Evolutionary conservation across 306 rosid genomes (phyloP), one percentile per base, ranked within the genome.

Genomic region (Hylodesmum podocarpum): DNA sequence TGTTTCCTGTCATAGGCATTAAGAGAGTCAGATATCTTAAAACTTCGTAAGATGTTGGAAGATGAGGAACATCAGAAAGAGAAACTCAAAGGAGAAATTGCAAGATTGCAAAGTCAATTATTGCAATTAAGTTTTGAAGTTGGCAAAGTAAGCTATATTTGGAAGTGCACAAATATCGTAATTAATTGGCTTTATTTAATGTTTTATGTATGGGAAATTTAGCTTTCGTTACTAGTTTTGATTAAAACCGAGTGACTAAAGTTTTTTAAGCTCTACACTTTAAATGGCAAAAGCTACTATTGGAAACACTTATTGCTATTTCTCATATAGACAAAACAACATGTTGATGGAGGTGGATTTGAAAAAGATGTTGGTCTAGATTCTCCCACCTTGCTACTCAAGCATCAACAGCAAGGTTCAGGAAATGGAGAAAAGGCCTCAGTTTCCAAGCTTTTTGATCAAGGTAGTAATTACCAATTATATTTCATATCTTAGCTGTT

Each of bases 371-470:
- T 55, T 29, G 75, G 88, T 66, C 77, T 81, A 63, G 91, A 87
- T 79, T 81, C 92, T 81, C 91, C 84, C 36, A 40, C 78, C 58
- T 80, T 82, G 66, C 92, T 84, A 79, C 82, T 78, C 78, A 87
- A 83, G 72, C 84, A 50, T 16, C 84, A 88, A 16, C 93, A 78
- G 77, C 82, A 78, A 68, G 89, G 85, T 16, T 80, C 87, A 33
- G 94, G 85, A 76, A 84, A 84, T 27, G 96, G 86, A 76, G 96
- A 86, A 69, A 90, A 87, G 78, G 80, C 94, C 77, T 88, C 94
- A 29, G 80, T 87, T 25, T 92, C 96, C 64, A 90, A 92, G 82
- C 93, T 92, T 80, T 90, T 87, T 67, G 97, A 92, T 51, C 97
- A 92, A 88, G 97, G 94, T 88, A 64, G 40, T 74, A 43, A 43